These are phyloP conservation scores for Clavispora carvajalis DNA, from an alignment of 805 yeast genomes.

Conservation along the genomic window DNA sequence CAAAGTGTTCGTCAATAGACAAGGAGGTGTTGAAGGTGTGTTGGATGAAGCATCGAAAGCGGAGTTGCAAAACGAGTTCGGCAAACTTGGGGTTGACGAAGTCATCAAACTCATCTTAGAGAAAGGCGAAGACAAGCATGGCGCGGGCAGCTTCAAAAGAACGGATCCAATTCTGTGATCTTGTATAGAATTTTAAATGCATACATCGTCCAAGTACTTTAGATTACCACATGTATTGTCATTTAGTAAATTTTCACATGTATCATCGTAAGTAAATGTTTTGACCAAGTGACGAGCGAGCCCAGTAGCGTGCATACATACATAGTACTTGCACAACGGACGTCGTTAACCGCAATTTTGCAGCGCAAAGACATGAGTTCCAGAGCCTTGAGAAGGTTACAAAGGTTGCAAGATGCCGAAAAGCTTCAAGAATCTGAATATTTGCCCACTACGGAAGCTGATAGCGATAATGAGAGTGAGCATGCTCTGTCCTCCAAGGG, in stretches of 20 bases:
- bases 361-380: slow-evolving; percentile 19
- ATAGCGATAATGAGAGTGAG: slow-evolving; percentile 12
- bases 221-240: too few species aligned
- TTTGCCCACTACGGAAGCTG: slow-evolving; percentile 10
- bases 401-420: slow-evolving; percentile 15
- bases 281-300: too few species aligned
- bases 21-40: slow-evolving; percentile 69
- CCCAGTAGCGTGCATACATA: neutral
- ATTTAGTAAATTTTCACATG: too few species aligned
- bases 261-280: too few species aligned
- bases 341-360: neutral
- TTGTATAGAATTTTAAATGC: neutral
- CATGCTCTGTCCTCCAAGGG: slow-evolving; percentile 13
- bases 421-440: neutral
- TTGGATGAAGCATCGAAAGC: slow-evolving; percentile 66
- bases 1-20: slow-evolving; percentile 57
- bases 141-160: slow-evolving; percentile 10
- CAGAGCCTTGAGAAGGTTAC: slow-evolving; percentile 21
- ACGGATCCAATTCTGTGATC: neutral
- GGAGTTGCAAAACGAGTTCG: slow-evolving; percentile 66
- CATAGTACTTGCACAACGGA: neutral
- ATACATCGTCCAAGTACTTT: too few species aligned
- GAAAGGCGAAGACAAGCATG: slow-evolving; percentile 52
- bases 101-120: slow-evolving; percentile 54
- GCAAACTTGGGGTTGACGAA: slow-evolving; percentile 46